Conservation (phyloP, 2,329 filamentous ascomycete genomes). For the Aspergillus tanneri region DNA sequence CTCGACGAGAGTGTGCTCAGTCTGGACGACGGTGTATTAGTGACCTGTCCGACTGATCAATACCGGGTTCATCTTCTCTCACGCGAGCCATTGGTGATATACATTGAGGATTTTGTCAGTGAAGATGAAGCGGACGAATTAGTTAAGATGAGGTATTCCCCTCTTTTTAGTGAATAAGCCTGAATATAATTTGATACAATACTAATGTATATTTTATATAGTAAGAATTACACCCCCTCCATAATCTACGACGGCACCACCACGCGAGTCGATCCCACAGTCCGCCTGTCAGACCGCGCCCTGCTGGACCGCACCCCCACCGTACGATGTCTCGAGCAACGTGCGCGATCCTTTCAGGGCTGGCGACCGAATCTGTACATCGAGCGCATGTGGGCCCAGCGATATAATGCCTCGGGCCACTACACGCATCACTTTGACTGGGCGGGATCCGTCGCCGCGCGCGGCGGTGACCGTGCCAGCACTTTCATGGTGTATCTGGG, state of each 20-base stretch:
- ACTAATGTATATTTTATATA: constrained; percentile 15
- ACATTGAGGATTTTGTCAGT: constrained; percentile 57
- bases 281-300: constrained; percentile 55
- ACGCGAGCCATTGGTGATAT: constrained; percentile 56
- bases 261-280: constrained; percentile 48
- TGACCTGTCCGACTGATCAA: constrained; percentile 26
- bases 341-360: constrained; percentile 60
- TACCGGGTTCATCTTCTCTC: constrained; percentile 52
- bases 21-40: constrained; percentile 32
- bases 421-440: constrained; percentile 63
- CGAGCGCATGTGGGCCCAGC: constrained; percentile 61
- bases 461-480: constrained; percentile 48
- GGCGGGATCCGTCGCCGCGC: constrained; percentile 43
- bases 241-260: constrained; percentile 54
- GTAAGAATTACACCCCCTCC: constrained; percentile 52
- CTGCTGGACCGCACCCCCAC: constrained; percentile 48
- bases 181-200: too few species aligned
- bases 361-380: constrained; percentile 59
- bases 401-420: constrained; percentile 58
- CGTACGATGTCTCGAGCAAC: constrained; percentile 59
- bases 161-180: not conserved
- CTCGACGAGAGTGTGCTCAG: constrained; percentile 36
- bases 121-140: constrained; percentile 51
- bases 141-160: constrained; percentile 52
- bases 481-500: constrained; percentile 64